Evolutionary conservation across 75 land plant species (phyloP).

Genomic region (Isoetes taiwanensis): DNA sequence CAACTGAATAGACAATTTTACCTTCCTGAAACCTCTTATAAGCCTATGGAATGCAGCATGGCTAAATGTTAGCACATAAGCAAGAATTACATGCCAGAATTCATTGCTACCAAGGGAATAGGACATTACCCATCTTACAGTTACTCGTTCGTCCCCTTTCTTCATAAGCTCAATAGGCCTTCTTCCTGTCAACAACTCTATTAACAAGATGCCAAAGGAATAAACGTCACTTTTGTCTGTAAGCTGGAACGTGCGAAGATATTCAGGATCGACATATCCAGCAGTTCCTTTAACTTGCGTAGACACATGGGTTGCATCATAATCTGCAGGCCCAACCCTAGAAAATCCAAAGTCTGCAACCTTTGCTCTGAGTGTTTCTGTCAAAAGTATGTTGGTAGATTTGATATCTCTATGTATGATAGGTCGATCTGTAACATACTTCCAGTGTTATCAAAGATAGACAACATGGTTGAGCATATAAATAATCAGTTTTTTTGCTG

Average conservation of each 20-base stretch:
- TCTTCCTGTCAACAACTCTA: slow-evolving; percentile 71
- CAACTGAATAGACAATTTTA: background rate
- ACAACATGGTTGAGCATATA: too few relatives aligned
- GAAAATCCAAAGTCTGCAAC: slow-evolving; percentile 96
- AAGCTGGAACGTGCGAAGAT: slow-evolving; percentile 67
- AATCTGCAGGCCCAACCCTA: slow-evolving; percentile 44
- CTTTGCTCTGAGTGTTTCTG: slow-evolving; percentile 69
- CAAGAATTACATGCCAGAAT: too few relatives aligned
- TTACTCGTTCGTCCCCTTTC: slow-evolving; percentile 51
- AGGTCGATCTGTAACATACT: slow-evolving; percentile 50
- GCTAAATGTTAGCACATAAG: background rate
- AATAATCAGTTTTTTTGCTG: too few relatives aligned
- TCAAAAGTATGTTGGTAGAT: slow-evolving; percentile 87
- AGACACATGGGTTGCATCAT: slow-evolving; percentile 71
- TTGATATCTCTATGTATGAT: slow-evolving; percentile 92
- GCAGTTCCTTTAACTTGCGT: slow-evolving; percentile 94
- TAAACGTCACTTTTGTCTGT: slow-evolving; percentile 90
- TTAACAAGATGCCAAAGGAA: slow-evolving; percentile 77
- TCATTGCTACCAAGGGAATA: background rate
- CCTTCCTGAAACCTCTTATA: background rate
- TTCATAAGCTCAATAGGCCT: slow-evolving; percentile 63
- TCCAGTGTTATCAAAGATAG: background rate
- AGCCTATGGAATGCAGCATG: background rate
- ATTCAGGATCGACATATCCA: slow-evolving; percentile 93
- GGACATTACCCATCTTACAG: slow-evolving; percentile 62